phyloP scores from a whole-genome alignment of 768 basidiomycete species.

The Termitomyces sp. region DNA sequence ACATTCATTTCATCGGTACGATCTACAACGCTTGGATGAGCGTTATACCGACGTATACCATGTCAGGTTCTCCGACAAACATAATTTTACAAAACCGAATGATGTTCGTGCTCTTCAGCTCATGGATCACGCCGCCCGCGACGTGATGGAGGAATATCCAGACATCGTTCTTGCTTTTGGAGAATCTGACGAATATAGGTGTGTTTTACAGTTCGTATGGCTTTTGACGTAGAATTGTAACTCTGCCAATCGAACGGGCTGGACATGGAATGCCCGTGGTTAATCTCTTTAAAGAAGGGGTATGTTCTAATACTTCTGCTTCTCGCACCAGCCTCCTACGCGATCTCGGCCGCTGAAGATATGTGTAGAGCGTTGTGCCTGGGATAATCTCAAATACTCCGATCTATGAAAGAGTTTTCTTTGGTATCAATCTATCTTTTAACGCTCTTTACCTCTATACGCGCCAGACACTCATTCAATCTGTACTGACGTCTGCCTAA shows the following conservation, averaged over 20 bases:
- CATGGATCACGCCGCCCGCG: constrained; percentile 88
- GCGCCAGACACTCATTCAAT: not conserved
- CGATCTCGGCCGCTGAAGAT: too few relatives aligned
- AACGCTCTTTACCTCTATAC: too few relatives aligned
- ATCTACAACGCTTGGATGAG: not conserved
- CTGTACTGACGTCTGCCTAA: constrained; percentile 4
- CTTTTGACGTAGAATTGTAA: not conserved
- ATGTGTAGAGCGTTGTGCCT: too few relatives aligned
- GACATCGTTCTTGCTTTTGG: constrained; percentile 90
- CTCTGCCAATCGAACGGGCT: not conserved
- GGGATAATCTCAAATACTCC: too few relatives aligned
- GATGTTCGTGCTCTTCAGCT: constrained; percentile 81
- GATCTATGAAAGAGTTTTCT: not conserved
- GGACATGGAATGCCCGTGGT: not conserved
- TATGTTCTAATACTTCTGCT: not conserved
- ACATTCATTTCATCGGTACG: constrained; percentile 87
- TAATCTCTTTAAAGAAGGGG: not conserved
- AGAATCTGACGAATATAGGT: constrained; percentile 98
- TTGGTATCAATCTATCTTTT: not conserved
- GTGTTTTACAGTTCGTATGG: constrained; percentile 9
- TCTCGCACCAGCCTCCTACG: not conserved
- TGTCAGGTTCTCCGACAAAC: constrained; percentile 77
- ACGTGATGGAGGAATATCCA: constrained; percentile 76
- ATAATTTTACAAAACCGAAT: constrained; percentile 87
- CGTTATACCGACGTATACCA: not conserved